Evolutionary conservation across 2,329 filamentous ascomycete genomes (phyloP).

Genomic region (Pseudogymnoascus verrucosus): DNA sequence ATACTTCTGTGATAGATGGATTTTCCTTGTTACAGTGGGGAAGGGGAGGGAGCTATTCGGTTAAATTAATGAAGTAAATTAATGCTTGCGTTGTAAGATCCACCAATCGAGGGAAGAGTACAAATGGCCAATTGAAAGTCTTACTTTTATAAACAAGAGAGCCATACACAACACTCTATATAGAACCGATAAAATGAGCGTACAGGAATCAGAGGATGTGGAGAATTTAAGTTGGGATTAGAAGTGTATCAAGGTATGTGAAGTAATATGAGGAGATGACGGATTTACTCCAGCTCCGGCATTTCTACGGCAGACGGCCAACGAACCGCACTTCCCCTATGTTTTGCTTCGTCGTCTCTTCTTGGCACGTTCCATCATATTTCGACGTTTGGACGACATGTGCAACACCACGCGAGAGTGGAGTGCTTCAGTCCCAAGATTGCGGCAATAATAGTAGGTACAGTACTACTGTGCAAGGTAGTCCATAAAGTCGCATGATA

Average conservation of each 20-base stretch:
- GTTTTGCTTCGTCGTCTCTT: not conserved
- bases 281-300: not conserved
- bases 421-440: not conserved
- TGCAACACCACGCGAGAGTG: not conserved
- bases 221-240: not conserved
- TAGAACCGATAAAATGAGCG: not conserved
- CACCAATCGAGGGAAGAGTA: not conserved
- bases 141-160: not conserved
- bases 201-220: not conserved
- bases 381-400: not conserved
- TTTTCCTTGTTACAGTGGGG: not conserved
- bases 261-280: not conserved
- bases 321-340: not conserved
- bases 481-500: not conserved
- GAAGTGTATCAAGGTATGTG: not conserved
- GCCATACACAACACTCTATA: not conserved
- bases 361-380: conserved; percentile 1
- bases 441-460: not conserved
- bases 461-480: not conserved
- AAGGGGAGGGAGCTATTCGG: not conserved
- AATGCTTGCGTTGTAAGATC: not conserved
- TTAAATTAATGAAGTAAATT: not conserved
- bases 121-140: not conserved
- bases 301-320: not conserved
- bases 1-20: conserved; percentile 26